These are phyloP conservation scores for Ganoderma meredithae DNA, from an alignment of 1,284 basidiomycete species.

Conservation along the genomic window DNA sequence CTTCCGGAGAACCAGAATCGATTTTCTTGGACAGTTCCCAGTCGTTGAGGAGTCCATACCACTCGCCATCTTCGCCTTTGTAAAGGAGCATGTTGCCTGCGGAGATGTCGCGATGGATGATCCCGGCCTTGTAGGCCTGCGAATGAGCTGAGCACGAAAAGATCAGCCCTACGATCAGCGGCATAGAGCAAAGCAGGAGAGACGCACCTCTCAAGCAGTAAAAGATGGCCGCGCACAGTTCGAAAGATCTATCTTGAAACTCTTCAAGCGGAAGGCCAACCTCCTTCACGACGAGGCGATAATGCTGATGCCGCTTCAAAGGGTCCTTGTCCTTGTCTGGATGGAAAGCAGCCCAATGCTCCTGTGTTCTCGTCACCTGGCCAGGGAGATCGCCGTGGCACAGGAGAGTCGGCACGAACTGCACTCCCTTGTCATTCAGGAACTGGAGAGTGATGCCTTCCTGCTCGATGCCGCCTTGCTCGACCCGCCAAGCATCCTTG, in stretches of 20 bases:
- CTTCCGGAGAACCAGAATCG: not conserved
- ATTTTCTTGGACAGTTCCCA: conserved; percentile 17
- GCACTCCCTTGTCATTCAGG: conserved; percentile 28
- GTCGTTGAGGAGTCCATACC: conserved; percentile 15
- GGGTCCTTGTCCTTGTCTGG: not conserved
- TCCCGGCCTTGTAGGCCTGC: not conserved
- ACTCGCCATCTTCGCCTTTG: not conserved
- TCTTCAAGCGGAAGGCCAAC: conserved; percentile 19
- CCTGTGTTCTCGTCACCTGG: conserved; percentile 9
- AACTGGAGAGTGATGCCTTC: conserved; percentile 35
- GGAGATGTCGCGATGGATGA: conserved; percentile 25
- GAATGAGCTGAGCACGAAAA: not conserved
- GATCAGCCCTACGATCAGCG: not conserved
- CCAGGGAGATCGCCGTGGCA: conserved; percentile 24
- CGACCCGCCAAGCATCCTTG: conserved; percentile 39
- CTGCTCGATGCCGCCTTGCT: conserved; percentile 20
- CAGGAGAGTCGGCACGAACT: conserved; percentile 26
- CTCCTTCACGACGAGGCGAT: conserved; percentile 26
- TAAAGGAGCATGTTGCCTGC: conserved; percentile 18
- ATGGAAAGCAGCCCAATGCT: conserved; percentile 4
- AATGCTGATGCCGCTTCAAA: conserved; percentile 21
- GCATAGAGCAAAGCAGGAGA: not conserved
- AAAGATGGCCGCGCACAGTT: conserved; percentile 1
- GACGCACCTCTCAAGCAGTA: conserved; percentile 12
- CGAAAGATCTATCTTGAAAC: not conserved